Conservation (phyloP, 2,329 filamentous ascomycete species). For the Exophiala mesophila region DNA sequence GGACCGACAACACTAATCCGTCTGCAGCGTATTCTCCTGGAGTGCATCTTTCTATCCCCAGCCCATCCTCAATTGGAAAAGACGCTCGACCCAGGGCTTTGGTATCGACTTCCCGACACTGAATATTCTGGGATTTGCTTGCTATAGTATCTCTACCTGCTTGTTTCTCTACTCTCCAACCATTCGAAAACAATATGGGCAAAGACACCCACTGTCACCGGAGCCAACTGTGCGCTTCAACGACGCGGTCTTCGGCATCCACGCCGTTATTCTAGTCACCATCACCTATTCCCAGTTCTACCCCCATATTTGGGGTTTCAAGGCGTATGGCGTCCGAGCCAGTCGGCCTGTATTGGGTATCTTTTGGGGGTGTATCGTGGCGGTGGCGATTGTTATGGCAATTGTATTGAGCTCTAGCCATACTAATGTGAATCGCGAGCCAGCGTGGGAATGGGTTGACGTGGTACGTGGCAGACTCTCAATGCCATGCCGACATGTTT, state of each 20-base stretch:
- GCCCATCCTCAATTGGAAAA: conserved; percentile 69
- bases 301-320: conserved; percentile 69
- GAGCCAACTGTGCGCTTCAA: conserved; percentile 83
- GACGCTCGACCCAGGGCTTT: conserved; percentile 73
- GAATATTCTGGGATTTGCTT: conserved; percentile 59
- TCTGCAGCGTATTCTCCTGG: conserved; percentile 64
- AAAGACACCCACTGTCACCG: conserved; percentile 66
- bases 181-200: conserved; percentile 77
- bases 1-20: too few relatives aligned
- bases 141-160: conserved; percentile 68
- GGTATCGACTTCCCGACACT: conserved; percentile 81
- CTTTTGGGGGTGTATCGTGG: conserved; percentile 60
- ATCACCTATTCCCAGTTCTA: conserved; percentile 75
- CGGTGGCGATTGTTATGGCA: conserved; percentile 32
- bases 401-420: too few relatives aligned
- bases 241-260: conserved; percentile 80
- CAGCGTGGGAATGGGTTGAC: conserved; percentile 60
- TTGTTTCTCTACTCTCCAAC: conserved; percentile 73
- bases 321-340: conserved; percentile 50
- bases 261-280: conserved; percentile 68
- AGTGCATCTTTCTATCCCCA: conserved; percentile 92
- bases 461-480: too few relatives aligned
- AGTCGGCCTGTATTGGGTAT: conserved; percentile 64
- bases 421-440: too few relatives aligned
- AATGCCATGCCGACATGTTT: too few relatives aligned